These are phyloP conservation scores for Aquanectria penicillioides DNA, from an alignment of 2,329 filamentous ascomycete species.

Conservation along the genomic window DNA sequence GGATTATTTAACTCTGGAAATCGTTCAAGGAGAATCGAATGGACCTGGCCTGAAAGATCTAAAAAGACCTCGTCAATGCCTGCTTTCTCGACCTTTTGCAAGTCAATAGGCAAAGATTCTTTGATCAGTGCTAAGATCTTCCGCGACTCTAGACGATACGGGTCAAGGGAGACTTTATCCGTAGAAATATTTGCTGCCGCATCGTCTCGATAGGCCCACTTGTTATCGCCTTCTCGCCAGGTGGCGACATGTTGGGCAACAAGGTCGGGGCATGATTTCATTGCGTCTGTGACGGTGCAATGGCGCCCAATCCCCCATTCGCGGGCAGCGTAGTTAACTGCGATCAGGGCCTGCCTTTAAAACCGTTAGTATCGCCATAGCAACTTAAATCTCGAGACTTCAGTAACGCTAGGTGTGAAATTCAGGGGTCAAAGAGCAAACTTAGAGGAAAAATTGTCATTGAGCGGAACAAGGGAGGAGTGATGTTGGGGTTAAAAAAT, in stretches of 20 bases:
- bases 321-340: constrained; percentile 93
- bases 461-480: background rate
- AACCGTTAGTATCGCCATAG: constrained; percentile 25
- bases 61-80: constrained; percentile 96
- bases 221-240: constrained; percentile 90
- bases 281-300: constrained; percentile 82
- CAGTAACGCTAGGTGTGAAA: too few species aligned
- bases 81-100: constrained; percentile 89
- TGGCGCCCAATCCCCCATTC: constrained; percentile 82
- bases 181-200: constrained; percentile 81
- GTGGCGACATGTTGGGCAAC: constrained; percentile 94
- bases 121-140: constrained; percentile 85
- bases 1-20: constrained; percentile 76
- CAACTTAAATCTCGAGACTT: background rate
- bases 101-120: constrained; percentile 70
- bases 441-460: background rate
- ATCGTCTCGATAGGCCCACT: constrained; percentile 90
- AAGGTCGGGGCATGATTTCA: constrained; percentile 85
- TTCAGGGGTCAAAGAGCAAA: background rate
- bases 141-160: constrained; percentile 86
- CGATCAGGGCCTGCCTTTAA: constrained; percentile 85
- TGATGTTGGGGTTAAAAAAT: too few species aligned
- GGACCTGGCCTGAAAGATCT: constrained; percentile 87
- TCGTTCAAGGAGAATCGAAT: constrained; percentile 76
- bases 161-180: constrained; percentile 94